A percentile compares a stretch with the other conserved stretches of the same genome.
These are phyloP conservation scores for Stylonectria norvegica DNA, from an alignment of 2,329 filamentous ascomycete species.

Conservation along the genomic window DNA sequence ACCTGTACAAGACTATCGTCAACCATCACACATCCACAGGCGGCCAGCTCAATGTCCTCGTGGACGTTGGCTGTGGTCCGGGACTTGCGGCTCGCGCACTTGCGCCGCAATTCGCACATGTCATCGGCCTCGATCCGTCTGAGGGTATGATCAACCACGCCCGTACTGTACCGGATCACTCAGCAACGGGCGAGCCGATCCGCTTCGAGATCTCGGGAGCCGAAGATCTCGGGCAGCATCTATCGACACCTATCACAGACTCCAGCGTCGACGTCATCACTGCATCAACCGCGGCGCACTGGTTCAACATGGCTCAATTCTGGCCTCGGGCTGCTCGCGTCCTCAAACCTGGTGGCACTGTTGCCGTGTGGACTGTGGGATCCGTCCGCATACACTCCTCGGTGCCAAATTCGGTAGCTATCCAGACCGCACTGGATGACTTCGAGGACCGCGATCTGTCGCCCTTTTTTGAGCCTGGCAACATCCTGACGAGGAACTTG, in stretches of 20 bases:
- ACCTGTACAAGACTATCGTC: slow-evolving; percentile 46
- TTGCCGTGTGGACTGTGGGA: slow-evolving; percentile 48
- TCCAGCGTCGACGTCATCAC: slow-evolving; percentile 48
- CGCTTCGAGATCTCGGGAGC: slow-evolving; percentile 42
- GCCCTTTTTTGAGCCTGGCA: slow-evolving; percentile 42
- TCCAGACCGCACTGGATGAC: slow-evolving; percentile 40
- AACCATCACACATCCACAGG: slow-evolving; percentile 45
- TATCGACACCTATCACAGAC: slow-evolving; percentile 29
- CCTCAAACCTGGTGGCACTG: slow-evolving; percentile 51
- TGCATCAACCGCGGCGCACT: slow-evolving; percentile 51
- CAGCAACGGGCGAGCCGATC: slow-evolving; percentile 31
- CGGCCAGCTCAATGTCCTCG: slow-evolving; percentile 39
- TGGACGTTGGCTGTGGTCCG: slow-evolving; percentile 58
- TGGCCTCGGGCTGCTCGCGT: slow-evolving; percentile 45
- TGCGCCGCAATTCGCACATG: slow-evolving; percentile 42
- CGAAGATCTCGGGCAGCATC: slow-evolving; percentile 38
- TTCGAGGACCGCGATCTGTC: slow-evolving; percentile 35
- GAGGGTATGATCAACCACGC: slow-evolving; percentile 52
- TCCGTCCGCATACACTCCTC: slow-evolving; percentile 26
- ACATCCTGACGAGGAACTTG: slow-evolving; percentile 35
- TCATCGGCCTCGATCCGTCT: slow-evolving; percentile 50
- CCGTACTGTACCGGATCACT: slow-evolving; percentile 31
- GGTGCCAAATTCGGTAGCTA: slow-evolving; percentile 37
- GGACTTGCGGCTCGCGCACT: slow-evolving; percentile 47
- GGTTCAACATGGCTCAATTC: slow-evolving; percentile 54